Conservation (phyloP, 305 asterid species). For the Fraxinus sp. region DNA sequence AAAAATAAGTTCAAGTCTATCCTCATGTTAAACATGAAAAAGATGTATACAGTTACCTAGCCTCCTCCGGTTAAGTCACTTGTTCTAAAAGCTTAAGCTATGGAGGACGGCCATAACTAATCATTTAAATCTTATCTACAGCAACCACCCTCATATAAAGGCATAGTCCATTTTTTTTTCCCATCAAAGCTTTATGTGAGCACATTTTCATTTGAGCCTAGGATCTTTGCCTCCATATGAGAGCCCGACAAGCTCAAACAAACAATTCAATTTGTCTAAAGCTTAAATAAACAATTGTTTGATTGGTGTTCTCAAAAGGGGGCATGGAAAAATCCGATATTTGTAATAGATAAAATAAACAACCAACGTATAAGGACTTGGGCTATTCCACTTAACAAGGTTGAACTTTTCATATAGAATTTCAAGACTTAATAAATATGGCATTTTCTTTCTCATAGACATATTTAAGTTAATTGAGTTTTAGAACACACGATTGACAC, state of each 20-base stretch:
- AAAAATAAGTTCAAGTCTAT: conserved; percentile 7
- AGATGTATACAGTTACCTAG: background rate
- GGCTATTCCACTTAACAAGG: background rate
- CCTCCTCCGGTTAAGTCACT: background rate
- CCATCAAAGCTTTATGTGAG: background rate
- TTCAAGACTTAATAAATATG: background rate
- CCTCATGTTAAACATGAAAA: background rate
- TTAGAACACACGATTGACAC: background rate
- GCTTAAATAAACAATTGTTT: background rate
- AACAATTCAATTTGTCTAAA: background rate
- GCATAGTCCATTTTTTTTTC: background rate
- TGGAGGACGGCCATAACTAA: background rate
- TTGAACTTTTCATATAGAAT: background rate
- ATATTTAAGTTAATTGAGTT: background rate
- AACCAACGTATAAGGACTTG: background rate
- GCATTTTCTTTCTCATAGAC: background rate
- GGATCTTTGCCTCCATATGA: background rate
- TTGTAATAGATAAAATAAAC: background rate
- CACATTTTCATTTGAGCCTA: background rate
- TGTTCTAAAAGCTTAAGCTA: background rate
- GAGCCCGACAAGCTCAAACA: background rate
- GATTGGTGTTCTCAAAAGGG: background rate
- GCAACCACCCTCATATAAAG: background rate
- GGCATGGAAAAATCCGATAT: background rate
- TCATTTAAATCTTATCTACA: background rate